Evolutionary conservation across 164 flowering plant genomes (phyloP).

Genomic region (Vitis rupestris): DNA sequence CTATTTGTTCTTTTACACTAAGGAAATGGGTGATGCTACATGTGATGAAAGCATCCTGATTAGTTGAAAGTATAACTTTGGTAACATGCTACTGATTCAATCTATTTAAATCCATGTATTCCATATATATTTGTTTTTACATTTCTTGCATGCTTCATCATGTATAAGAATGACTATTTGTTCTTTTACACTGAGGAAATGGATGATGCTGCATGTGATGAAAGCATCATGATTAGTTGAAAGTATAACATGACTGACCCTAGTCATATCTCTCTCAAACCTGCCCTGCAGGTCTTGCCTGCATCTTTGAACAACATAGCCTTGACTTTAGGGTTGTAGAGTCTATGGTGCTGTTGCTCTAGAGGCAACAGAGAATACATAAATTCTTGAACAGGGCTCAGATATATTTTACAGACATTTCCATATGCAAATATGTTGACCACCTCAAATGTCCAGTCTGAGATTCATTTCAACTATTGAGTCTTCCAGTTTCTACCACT

Average conservation of each 20-base stretch:
- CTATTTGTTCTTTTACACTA: neutral
- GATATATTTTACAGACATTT: no score
- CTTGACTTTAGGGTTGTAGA: no score
- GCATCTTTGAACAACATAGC: no score
- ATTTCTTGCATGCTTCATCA: neutral
- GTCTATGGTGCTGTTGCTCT: no score
- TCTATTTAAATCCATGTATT: neutral
- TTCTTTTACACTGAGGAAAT: neutral
- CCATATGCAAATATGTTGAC: no score
- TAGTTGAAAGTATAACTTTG: neutral
- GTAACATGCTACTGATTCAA: neutral
- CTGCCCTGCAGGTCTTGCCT: no score
- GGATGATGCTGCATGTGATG: neutral
- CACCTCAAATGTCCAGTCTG: neutral
- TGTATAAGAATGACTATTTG: neutral
- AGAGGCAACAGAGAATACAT: no score
- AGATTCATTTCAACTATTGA: neutral
- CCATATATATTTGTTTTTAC: neutral
- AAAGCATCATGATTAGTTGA: neutral
- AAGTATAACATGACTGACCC: neutral
- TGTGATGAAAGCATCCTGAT: neutral
- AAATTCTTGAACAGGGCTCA: no score
- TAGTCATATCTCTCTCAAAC: neutral
- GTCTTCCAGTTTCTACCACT: neutral
- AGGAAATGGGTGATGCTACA: neutral